phyloP scores from a whole-genome alignment of 129 eudicot species.

The Tagetes patula region DNA sequence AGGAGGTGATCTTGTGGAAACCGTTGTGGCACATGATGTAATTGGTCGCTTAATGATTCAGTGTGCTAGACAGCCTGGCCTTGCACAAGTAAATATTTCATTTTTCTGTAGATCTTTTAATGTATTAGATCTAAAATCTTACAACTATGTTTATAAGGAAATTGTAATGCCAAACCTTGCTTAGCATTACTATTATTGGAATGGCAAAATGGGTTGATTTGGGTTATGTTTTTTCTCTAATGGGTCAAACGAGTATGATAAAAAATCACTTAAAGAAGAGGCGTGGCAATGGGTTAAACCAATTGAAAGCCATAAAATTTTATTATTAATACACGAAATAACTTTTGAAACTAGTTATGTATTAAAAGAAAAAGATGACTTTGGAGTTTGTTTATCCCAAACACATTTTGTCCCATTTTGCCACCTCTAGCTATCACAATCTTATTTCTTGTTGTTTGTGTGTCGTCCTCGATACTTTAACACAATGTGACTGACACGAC shows the following conservation, averaged over 20 bases:
- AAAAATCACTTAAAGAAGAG: not conserved
- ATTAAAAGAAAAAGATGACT: not conserved
- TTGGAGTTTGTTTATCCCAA: not conserved
- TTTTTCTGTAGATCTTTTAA: slow-evolving; percentile 6
- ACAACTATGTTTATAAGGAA: not conserved
- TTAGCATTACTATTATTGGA: not conserved
- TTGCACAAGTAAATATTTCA: slow-evolving; percentile 67
- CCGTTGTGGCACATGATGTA: slow-evolving; percentile 93
- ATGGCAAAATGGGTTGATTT: not conserved
- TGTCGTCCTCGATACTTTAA: slow-evolving; percentile 15
- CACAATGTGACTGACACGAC: slow-evolving; percentile 14
- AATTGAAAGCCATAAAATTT: not conserved
- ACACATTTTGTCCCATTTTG: not conserved
- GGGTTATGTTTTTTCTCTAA: not conserved
- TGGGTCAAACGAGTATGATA: not conserved
- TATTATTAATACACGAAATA: not conserved
- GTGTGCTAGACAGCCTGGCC: slow-evolving; percentile 95
- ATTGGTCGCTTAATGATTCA: slow-evolving; percentile 90
- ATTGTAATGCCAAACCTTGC: slow-evolving; percentile 13
- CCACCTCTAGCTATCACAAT: slow-evolving; percentile 12
- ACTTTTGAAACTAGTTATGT: not conserved
- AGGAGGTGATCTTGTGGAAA: slow-evolving; percentile 90
- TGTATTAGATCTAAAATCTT: not conserved
- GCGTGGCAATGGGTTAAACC: not conserved
- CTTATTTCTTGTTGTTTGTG: not conserved